These are phyloP conservation scores for Tanacetum coccineum DNA, from an alignment of 129 eudicot species.

Conservation along the genomic window DNA sequence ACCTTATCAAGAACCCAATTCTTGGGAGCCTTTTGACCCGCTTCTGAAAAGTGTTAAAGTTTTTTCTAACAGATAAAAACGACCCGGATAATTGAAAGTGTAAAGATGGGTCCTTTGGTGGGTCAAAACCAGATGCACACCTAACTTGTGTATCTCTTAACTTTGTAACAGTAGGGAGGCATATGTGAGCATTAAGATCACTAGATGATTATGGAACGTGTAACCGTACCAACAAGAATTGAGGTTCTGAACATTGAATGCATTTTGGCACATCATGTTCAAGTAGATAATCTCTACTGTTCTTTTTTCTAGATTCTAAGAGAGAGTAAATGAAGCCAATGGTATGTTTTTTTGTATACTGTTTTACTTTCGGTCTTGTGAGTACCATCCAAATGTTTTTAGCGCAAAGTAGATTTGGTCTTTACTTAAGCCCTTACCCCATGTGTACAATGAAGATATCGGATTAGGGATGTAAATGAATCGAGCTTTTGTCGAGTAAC, in stretches of 20 bases:
- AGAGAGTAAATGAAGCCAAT: background rate
- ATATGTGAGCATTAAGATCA: slow-evolving; percentile 12
- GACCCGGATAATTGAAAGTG: slow-evolving; percentile 1
- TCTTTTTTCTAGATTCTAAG: background rate
- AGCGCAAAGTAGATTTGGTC: background rate
- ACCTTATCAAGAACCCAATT: background rate
- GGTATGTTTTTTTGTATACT: background rate
- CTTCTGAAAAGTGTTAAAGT: background rate
- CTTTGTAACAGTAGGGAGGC: slow-evolving; percentile 5
- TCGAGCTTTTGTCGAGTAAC: too few species aligned
- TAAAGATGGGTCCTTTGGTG: slow-evolving; percentile 23
- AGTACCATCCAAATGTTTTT: background rate
- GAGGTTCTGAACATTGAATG: slow-evolving; percentile 25
- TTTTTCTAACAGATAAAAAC: background rate
- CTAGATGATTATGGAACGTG: slow-evolving; percentile 11
- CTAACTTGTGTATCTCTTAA: slow-evolving; percentile 10
- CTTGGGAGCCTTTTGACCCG: background rate
- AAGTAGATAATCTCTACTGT: slow-evolving; percentile 15
- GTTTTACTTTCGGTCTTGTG: background rate
- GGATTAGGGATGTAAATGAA: too few species aligned
- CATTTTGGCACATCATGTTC: slow-evolving; percentile 19
- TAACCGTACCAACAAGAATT: slow-evolving; percentile 22
- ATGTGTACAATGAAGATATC: too few species aligned
- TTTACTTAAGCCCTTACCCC: background rate
- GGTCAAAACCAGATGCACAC: slow-evolving; percentile 20